Base-by-base conservation (phyloP, 768 basidiomycete species). In the Podaxis sp. region DNA sequence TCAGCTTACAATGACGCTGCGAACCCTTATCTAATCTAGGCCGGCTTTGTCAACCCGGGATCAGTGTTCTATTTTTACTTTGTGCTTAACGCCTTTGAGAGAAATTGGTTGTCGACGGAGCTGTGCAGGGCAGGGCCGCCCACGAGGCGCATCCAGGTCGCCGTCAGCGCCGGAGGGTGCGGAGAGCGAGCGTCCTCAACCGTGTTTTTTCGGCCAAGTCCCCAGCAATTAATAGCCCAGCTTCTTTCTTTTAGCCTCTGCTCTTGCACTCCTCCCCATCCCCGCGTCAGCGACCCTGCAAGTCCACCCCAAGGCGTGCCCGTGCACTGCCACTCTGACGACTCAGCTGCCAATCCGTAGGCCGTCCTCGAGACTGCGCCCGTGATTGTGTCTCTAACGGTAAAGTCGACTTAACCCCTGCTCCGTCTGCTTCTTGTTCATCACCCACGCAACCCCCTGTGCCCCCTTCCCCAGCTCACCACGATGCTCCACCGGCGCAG, bases 71-170 rank as follows among this genome's bases (percentile, higher is more conserved):
- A 41, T 43, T 51, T 53, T 51, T 53, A 37, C 29, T 47, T 33
- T 40, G 33, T 17, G 6, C 25, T 33, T 25, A 17, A n/a, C 12
- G 7, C 59, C 51, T n/a, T 49, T 50, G 9, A 19, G 27, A 38
- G 22, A 41, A 46, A 57, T 57, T 41, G 43, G 58, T 59, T 22
- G 49, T 59, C 58, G 50, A 59, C 50, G 58, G 58, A 59, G 50
- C 8, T 9, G 33, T 24, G n/a, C 47, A 49, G 36, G 41, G 33
- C n/a, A n/a, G n/a, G 46, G 7, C 19, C 54, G 19, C 4, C 36
- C 38, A 38, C 3, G 38, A 40, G 37, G 38, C 43, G 24, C 37
- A 53, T 37, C 27, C 36, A 52, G 50, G 33, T 54, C 49, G 13
- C 57, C 57, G 54, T 62, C 61, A 13, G 51, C 29, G 6, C 57